Evolutionary conservation across 805 yeast species (phyloP).

Genomic region (Myxozyma monticola): DNA sequence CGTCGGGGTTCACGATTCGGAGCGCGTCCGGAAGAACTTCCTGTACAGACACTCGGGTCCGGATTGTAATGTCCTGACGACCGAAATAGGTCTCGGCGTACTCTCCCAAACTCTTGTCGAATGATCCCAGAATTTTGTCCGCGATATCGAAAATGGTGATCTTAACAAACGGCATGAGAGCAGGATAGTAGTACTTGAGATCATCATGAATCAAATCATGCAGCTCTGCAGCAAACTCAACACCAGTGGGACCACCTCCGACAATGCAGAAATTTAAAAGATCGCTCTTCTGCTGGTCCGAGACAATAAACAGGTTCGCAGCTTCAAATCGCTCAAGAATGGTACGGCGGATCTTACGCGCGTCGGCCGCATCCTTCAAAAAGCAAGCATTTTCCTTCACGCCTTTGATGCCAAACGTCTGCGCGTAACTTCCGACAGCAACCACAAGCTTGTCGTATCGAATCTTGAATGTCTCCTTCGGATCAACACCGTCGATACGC

Average conservation of each 20-base stretch:
- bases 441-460: constrained; percentile 68
- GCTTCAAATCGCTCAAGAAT: constrained; percentile 54
- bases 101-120: constrained; percentile 61
- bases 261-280: constrained; percentile 64
- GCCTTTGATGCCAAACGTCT: constrained; percentile 69
- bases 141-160: constrained; percentile 70
- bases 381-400: constrained; percentile 55
- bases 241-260: constrained; percentile 79
- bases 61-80: constrained; percentile 60
- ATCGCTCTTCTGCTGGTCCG: constrained; percentile 60
- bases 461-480: constrained; percentile 47
- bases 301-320: constrained; percentile 64
- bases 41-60: constrained; percentile 62
- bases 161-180: constrained; percentile 61
- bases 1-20: constrained; percentile 52
- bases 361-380: constrained; percentile 67
- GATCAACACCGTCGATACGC: constrained; percentile 12
- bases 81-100: constrained; percentile 63
- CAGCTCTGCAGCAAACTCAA: constrained; percentile 70
- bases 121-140: constrained; percentile 63
- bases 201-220: constrained; percentile 67
- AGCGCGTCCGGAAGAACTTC: constrained; percentile 58
- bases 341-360: constrained; percentile 54
- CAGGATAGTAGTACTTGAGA: constrained; percentile 56
- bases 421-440: constrained; percentile 67